phyloP scores from a whole-genome alignment of 2,329 filamentous ascomycete species.

The Penicillium sp. region DNA sequence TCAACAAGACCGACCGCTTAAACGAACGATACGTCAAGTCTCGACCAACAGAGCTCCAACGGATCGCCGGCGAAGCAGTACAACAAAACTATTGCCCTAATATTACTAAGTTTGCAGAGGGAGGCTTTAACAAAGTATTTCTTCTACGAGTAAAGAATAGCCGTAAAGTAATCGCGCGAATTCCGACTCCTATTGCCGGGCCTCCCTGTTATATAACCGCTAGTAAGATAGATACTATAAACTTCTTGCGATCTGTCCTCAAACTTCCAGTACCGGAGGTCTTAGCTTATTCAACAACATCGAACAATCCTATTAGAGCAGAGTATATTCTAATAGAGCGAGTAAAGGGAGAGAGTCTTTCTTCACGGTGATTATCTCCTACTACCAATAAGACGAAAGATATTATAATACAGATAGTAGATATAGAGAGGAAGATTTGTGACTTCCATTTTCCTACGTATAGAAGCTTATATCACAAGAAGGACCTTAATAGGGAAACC shows the following conservation, averaged over 20 bases:
- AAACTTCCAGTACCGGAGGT: conserved; percentile 39
- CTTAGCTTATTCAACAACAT: conserved; percentile 34
- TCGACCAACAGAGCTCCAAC: conserved; percentile 22
- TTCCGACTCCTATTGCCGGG: conserved; percentile 30
- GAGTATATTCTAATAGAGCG: conserved; percentile 47
- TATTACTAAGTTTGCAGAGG: conserved; percentile 24
- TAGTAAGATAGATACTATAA: conserved; percentile 28
- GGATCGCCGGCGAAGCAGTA: conserved; percentile 22
- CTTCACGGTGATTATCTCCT: conserved; percentile 27
- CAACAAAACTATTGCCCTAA: conserved; percentile 20
- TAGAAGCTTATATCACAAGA: conserved; percentile 29
- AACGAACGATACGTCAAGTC: conserved; percentile 25
- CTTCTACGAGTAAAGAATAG: conserved; percentile 24
- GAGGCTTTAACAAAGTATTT: conserved; percentile 33
- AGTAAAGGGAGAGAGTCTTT: conserved; percentile 34
- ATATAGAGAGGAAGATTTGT: conserved; percentile 29
- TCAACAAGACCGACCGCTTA: conserved; percentile 20
- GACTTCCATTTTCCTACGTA: conserved; percentile 28
- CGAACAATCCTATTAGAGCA: conserved; percentile 39
- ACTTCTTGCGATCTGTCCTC: conserved; percentile 28
- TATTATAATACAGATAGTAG: conserved; percentile 27
- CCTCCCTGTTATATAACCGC: conserved; percentile 27
- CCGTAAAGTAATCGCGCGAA: conserved; percentile 28
- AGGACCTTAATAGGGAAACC: conserved; percentile 18
- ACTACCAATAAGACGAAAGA: conserved; percentile 25